phyloP scores from a whole-genome alignment of 108 stramenopile species.

The Mediolabrus comicus region DNA sequence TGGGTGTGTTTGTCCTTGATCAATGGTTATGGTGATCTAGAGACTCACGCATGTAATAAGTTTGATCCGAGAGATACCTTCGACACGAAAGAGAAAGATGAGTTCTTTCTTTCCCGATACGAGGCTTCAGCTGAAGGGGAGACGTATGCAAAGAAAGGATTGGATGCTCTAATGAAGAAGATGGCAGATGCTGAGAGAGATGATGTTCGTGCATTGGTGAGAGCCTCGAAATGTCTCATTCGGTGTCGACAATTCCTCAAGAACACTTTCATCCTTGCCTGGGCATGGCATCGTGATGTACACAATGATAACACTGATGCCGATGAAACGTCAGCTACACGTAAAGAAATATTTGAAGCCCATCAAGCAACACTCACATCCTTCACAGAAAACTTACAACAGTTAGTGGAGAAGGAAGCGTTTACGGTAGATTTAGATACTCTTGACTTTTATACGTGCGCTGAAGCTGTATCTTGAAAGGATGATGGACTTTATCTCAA shows the following conservation, averaged over 20 bases:
- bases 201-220: slow-evolving; percentile 31
- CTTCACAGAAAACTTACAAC: background rate
- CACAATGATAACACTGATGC: background rate
- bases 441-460: background rate
- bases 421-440: background rate
- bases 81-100: slow-evolving; percentile 21
- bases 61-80: slow-evolving; percentile 35
- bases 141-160: slow-evolving; percentile 50
- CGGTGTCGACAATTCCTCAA: slow-evolving; percentile 62
- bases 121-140: slow-evolving; percentile 63
- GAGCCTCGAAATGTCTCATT: slow-evolving; percentile 57
- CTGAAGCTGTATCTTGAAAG: background rate
- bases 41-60: slow-evolving; percentile 39
- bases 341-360: background rate
- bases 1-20: slow-evolving; percentile 44
- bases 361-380: background rate
- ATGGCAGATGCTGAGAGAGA: slow-evolving; percentile 1
- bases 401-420: background rate
- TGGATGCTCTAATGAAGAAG: slow-evolving; percentile 6
- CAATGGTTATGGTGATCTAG: background rate
- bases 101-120: slow-evolving; percentile 72
- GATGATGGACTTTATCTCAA: background rate
- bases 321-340: background rate
- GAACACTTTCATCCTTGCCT: slow-evolving; percentile 49
- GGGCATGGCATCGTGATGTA: slow-evolving; percentile 1